Evolutionary conservation across 83 land plant species (phyloP).

Genomic region (Picea engelmannii): DNA sequence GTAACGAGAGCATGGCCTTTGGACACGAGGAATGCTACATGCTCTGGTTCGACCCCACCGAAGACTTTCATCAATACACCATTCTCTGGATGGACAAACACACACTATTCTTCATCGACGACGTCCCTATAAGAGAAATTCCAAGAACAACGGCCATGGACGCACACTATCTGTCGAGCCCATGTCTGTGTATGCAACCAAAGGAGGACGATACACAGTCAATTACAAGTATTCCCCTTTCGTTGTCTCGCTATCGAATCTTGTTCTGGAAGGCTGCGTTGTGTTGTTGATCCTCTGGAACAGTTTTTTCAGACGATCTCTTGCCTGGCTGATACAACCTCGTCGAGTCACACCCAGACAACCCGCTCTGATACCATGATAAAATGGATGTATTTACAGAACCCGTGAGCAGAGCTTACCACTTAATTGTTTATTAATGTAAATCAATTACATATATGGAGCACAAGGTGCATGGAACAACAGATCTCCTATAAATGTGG

Average conservation of each 20-base stretch:
- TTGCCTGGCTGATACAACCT: conserved; percentile 17
- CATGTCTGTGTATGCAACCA: conserved; percentile 82
- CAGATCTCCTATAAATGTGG: no score
- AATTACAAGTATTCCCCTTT: conserved; percentile 87
- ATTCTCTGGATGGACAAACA: conserved; percentile 46
- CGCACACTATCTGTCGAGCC: conserved; percentile 73
- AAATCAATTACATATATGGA: no score
- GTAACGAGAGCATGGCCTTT: background rate
- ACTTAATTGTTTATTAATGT: no score
- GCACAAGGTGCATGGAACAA: no score
- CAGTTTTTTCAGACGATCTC: conserved; percentile 7
- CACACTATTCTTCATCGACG: conserved; percentile 32
- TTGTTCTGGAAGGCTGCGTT: conserved; percentile 74
- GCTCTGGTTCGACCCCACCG: no score
- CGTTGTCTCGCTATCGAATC: conserved; percentile 55
- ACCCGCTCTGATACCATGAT: no score
- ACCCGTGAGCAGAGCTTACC: no score
- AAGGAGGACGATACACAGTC: conserved; percentile 71
- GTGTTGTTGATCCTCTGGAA: conserved; percentile 42
- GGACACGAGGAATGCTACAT: conserved; percentile 47
- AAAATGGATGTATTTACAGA: no score
- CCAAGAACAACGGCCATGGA: no score
- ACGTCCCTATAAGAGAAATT: no score
- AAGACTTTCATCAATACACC: conserved; percentile 63
- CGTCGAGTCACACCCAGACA: background rate